Evolutionary conservation across 2,329 filamentous ascomycete genomes (phyloP), one percentile per base, ranked within the genome.

Genomic region (Verruconis gallopava): DNA sequence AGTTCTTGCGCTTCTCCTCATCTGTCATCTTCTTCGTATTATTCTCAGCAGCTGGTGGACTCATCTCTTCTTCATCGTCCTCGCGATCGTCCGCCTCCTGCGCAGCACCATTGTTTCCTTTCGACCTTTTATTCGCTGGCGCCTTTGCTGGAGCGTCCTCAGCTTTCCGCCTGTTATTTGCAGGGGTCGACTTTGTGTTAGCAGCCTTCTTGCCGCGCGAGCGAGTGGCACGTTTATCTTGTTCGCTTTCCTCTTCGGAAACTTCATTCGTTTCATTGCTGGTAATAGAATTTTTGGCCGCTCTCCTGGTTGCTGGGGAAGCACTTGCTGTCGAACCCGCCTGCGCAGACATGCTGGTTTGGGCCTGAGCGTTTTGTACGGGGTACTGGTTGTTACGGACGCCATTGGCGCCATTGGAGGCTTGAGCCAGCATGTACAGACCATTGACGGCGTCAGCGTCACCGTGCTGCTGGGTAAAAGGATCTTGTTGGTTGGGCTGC

Each of bases 1-100:
- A 98, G 59, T 96, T 98, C 66, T 93, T 94, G 33, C 91, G 75
- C 69, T 98, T 98, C 67, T 98, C 91, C 56, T 96, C 91, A 44
- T 96, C 91, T 0, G 88, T 95, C 85, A 95, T 93, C 68, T 94
- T 95, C 60, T 78, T 81, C 33, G 68, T 67, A 52, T 80, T 75
- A 32, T 69, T 66, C 32, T 64, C 62, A 42, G 53, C 51, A 42
- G 64, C 53, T 41, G 64, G 62, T 44, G 56, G 51, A 37, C 62
- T 58, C 11, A 45, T 44, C 47, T 37, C 53, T n/a, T 60, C 59
- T 13, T 55, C 50, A 20, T 60, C 60, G 3, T 67, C 61, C 37
- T 75, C 67, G 39, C 52, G 55, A 21, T 69, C 71, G 4, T 74
- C 69, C 46, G 53, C 52, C 3, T 73, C 67, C 4, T 65, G 63